Conservation (phyloP, 805 yeast species). For the Candida piceae region DNA sequence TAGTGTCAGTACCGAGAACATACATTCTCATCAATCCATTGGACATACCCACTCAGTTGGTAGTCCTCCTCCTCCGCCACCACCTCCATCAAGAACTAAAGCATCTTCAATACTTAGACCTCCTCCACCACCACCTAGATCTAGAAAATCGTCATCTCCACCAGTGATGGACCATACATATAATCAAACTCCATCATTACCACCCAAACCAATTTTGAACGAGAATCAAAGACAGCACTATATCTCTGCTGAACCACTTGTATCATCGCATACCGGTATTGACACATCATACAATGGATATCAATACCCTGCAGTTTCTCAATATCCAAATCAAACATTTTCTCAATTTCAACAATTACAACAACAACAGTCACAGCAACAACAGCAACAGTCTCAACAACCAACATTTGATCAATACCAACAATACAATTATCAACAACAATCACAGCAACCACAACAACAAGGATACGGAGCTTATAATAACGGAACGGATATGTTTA, state of each 20-base stretch:
- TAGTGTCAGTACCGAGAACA: not conserved
- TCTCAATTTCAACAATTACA: constrained; percentile 14
- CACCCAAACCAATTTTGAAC: constrained; percentile 28
- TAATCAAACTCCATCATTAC: constrained; percentile 19
- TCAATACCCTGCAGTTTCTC: not conserved
- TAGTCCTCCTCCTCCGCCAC: constrained; percentile 25
- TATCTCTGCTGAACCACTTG: constrained; percentile 13
- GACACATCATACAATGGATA: not conserved
- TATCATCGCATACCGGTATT: constrained; percentile 9
- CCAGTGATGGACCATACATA: constrained; percentile 8
- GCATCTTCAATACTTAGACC: constrained; percentile 15
- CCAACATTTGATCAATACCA: constrained; percentile 14
- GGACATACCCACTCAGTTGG: not conserved
- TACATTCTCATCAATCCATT: not conserved
- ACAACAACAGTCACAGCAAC: constrained; percentile 10
- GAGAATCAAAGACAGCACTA: constrained; percentile 26
- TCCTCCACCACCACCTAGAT: constrained; percentile 29
- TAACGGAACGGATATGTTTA: constrained; percentile 15
- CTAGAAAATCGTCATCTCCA: constrained; percentile 24
- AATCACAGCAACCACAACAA: constrained; percentile 8
- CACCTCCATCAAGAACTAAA: constrained; percentile 18
- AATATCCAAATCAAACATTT: not conserved
- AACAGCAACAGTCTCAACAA: constrained; percentile 15
- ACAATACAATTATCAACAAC: constrained; percentile 12
- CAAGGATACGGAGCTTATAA: constrained; percentile 10